Base-by-base conservation (phyloP, 805 yeast species). In the Hanseniaspora nectarophila region DNA sequence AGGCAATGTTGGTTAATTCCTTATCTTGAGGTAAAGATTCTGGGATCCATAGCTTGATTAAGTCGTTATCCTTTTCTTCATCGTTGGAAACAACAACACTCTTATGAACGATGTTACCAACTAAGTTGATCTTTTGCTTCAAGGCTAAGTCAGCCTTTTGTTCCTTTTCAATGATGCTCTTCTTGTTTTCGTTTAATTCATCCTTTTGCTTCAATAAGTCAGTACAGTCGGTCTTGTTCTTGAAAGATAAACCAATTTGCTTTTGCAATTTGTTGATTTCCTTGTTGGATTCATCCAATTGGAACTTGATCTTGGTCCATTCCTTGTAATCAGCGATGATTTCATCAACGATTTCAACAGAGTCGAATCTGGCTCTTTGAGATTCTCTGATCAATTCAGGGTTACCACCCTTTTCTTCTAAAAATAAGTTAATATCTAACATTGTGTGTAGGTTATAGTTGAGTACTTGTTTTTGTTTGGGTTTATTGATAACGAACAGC, bases 371-470 rank as follows among this genome's bases (percentile, higher is more conserved):
- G 56, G 94, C 95, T 68, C 73, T 80, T 70, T 92, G 98, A 35
- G 97, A 89, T 63, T 73, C 78, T 67, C 83, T 83, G 66, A 92
- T 87, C 51, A 73, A 73, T 60, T 89, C 90, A 40, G 98, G 96
- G 68, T 89, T 79, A 57, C 98, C 98, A 55, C 98, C 98, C 71
- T 88, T 90, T 66, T 92, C 98, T 60, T 81, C 95, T 60, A 92
- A 82, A 67, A 92, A 92, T 65, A 85, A 84, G 59, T 82, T 74
- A 59, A 92, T 86, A 69, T 92, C 98, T 70, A 92, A 80, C 98
- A 92, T 90, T 43, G n/a, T 31, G 13, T 28, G 10, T 28, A 6
- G 31, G 8, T 28, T 28, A 28, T 28, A 9, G 8, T 9, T 9
- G 8, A 2, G 3, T 28, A 28, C 10, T 4, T 4, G 9, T 12